Base-by-base conservation (phyloP, 2,329 filamentous ascomycete genomes). In the Phaeoacremonium minimum region DNA sequence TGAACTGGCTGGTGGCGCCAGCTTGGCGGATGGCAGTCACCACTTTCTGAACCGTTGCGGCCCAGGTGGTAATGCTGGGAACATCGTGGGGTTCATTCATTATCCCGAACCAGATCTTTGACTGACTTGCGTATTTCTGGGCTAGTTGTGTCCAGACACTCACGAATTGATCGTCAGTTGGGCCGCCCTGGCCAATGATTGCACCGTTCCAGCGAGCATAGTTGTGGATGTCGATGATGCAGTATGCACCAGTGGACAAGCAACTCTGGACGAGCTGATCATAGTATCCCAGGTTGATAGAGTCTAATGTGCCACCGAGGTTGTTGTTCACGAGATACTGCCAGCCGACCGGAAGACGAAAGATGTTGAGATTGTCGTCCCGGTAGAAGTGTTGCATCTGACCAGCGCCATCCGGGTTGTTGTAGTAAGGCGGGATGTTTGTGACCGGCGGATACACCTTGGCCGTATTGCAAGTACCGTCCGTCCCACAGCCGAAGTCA, bases 131-230 rank as follows among this genome's bases (percentile, higher is more conserved):
- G 56, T 83, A 84, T 49, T 76, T 75, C 2, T 57, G 61, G 3
- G 80, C 79, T 9, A 78, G 53, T 40, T 75, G 66, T 3, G 50
- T 56, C 80, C 80, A 84, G 6, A 83, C 55, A 32, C 59, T 62
- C 7, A 67, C 70, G 47, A 83, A 96, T 12, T 77, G 59, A 7
- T 67, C 71, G 50, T 83, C 69, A 0, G 67, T 67, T 1, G 77
- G 77, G 0, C 78, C 80, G 8, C 77, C 79, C 48, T 83, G 79
- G 4, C 79, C 80, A 37, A 85, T 71, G 43, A 84, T 76, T 3
- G 58, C 55, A 8, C 73, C 74, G 44, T 84, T 72, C 69, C 73
- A 83, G 32, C 80, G 67, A 1, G 69, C 78, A 52, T 42, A 44
- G 33, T 42, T 44, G 33, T 42, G 39, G 11, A 42, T 33, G 17